These are phyloP conservation scores for Aspergillus japonicus DNA, from an alignment of 2,329 filamentous ascomycete genomes.

Conservation along the genomic window DNA sequence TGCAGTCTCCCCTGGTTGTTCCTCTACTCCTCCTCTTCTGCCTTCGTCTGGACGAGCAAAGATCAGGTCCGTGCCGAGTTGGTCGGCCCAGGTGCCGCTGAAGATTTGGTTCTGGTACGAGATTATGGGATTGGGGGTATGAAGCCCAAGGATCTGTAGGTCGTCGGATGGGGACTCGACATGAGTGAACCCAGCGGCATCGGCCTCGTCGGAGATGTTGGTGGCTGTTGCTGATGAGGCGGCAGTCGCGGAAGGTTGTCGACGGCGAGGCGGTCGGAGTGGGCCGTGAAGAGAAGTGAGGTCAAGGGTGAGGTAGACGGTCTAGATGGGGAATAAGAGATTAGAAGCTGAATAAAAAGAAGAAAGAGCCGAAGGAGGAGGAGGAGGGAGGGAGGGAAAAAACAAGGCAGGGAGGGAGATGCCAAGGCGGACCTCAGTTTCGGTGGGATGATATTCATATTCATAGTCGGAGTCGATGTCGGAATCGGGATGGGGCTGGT, in stretches of 20 bases:
- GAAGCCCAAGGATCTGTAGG: constrained; percentile 81
- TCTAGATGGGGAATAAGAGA: constrained; percentile 34
- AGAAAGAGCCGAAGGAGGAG: background rate
- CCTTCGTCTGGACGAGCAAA: constrained; percentile 51
- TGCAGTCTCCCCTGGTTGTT: constrained; percentile 6
- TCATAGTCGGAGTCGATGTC: constrained; percentile 56
- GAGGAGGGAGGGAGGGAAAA: background rate
- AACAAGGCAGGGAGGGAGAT: background rate
- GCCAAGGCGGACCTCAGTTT: constrained; percentile 48
- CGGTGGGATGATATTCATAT: constrained; percentile 57
- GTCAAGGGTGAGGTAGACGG: constrained; percentile 61
- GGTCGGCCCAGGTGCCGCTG: constrained; percentile 75
- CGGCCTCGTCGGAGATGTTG: constrained; percentile 28
- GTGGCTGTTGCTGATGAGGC: background rate
- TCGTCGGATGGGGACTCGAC: constrained; percentile 30
- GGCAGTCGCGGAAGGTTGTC: constrained; percentile 17
- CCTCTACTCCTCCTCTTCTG: background rate
- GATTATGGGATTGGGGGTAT: constrained; percentile 72
- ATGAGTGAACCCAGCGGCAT: constrained; percentile 32
- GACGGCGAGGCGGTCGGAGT: constrained; percentile 34
- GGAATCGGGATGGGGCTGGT: constrained; percentile 29
- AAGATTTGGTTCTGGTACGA: constrained; percentile 78
- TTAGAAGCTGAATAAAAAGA: constrained; percentile 1
- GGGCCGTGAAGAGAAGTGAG: constrained; percentile 48
- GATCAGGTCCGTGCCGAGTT: constrained; percentile 80